Conservation (phyloP, 495 filamentous ascomycete genomes). For the Podospora pseudopauciseta region DNA sequence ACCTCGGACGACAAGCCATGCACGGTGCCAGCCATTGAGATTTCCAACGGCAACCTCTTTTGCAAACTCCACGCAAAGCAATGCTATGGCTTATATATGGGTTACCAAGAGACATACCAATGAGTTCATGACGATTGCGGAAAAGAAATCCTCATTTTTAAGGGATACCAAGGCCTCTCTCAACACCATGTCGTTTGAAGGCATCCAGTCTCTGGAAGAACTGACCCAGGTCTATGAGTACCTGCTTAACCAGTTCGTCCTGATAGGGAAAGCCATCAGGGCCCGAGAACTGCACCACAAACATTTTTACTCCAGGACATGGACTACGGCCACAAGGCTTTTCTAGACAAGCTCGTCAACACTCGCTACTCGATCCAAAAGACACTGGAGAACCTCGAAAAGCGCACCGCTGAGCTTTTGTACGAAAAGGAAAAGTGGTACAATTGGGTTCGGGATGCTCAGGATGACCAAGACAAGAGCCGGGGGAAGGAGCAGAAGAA, state of each 20-base stretch:
- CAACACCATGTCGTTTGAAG: conserved; percentile 41
- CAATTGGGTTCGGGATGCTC: conserved; percentile 44
- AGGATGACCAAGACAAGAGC: conserved; percentile 44
- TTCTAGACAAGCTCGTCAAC: conserved; percentile 45
- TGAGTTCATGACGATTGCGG: conserved; percentile 39
- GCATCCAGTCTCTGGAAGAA: conserved; percentile 34
- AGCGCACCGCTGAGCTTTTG: conserved; percentile 42
- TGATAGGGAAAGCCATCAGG: conserved; percentile 49
- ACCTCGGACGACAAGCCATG: conserved; percentile 23
- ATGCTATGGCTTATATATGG: conserved; percentile 48
- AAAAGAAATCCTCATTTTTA: conserved; percentile 37
- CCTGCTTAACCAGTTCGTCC: conserved; percentile 41
- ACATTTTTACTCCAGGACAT: conserved; percentile 49
- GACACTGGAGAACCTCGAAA: conserved; percentile 47
- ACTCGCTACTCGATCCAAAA: conserved; percentile 38
- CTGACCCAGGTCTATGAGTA: conserved; percentile 43
- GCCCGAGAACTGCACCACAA: conserved; percentile 52
- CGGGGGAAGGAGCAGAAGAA: conserved; percentile 53
- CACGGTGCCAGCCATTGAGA: conserved; percentile 28
- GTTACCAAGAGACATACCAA: conserved; percentile 49
- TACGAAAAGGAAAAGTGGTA: conserved; percentile 51
- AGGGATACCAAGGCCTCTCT: conserved; percentile 33
- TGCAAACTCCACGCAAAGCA: conserved; percentile 47
- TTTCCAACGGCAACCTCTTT: conserved; percentile 44
- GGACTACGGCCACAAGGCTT: conserved; percentile 43